These are phyloP conservation scores for Euryodendron excelsum DNA, from an alignment of 148 eudicot genomes.

Conservation along the genomic window DNA sequence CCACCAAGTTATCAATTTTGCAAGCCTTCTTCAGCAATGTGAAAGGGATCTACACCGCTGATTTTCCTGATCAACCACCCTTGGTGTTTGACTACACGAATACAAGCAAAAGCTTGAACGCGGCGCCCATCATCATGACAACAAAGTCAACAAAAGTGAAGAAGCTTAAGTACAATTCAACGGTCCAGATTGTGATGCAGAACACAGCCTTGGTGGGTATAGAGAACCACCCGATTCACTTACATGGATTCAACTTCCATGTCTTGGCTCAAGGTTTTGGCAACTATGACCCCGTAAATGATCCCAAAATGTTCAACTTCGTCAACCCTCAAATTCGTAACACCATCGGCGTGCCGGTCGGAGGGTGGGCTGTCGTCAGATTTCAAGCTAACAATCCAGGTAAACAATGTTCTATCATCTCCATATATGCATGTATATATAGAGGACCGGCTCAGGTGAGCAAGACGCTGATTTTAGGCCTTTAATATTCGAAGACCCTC, in stretches of 20 bases:
- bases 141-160: constrained; percentile 50
- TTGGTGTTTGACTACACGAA: constrained; percentile 56
- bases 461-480: too few relatives aligned
- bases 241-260: constrained; percentile 66
- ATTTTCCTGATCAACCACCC: constrained; percentile 53
- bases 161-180: constrained; percentile 48
- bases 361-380: constrained; percentile 68
- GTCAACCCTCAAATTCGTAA: constrained; percentile 62
- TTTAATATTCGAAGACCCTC: too few relatives aligned
- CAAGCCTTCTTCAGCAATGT: constrained; percentile 47
- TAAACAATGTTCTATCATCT: background rate
- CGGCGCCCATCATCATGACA: constrained; percentile 26
- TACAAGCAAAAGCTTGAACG: constrained; percentile 25
- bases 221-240: constrained; percentile 79
- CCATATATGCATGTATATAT: too few relatives aligned
- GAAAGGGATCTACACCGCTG: constrained; percentile 43
- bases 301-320: constrained; percentile 45
- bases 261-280: constrained; percentile 78
- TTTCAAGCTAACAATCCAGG: constrained; percentile 70
- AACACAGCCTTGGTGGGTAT: constrained; percentile 40
- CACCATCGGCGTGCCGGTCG: constrained; percentile 66
- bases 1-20: constrained; percentile 41
- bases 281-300: constrained; percentile 36
- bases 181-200: constrained; percentile 67
- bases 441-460: too few relatives aligned